Base-by-base conservation (phyloP, 345 rosid species). In the Lagerstroemia speciosa region DNA sequence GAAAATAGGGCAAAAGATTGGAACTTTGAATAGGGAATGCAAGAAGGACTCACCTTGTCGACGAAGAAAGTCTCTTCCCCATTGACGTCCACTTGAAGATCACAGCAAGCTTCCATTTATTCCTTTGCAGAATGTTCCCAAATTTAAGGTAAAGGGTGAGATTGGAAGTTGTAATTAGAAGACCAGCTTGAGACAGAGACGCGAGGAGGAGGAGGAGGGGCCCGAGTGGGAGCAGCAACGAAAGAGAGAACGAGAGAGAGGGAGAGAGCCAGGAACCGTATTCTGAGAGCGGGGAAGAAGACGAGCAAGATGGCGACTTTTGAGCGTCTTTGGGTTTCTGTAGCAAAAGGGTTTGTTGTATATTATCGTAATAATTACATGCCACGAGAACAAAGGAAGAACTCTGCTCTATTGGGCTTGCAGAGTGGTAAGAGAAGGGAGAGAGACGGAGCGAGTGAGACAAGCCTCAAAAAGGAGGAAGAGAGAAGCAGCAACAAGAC, bases 61-160 rank as follows among this genome's bases (percentile, higher is more conserved):
- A 93, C 86, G 79, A 89, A 67, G 80, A 89, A 84, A 64, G 91
- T 86, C 81, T 86, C 93, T 79, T 86, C 93, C 20, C 97, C 97
- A 78, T 93, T 93, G 77, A 93, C 84, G 81, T 93, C 97, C 29
- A 88, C 96, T 80, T 93, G 86, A 81, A 93, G 95, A 80, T 84
- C 88, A 85, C 96, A 90, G 77, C 83, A 80, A 80, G 69, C 77
- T 72, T 81, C 87, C 97, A 90, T 90, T 78, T 27, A 27, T 26
- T 14, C 27, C 6, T 67, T 8, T 12, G 5, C 34, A 11, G 33
- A 30, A 30, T 11, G 63, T 15, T 26, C 77, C 82, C 75, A 71
- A 69, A 64, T 75, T 68, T 8, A 67, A 69, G 50, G 50, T 52
- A 40, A 46, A 70, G 62, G 65, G 45, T 15, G 41, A 36, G 29